Base-by-base conservation (phyloP, 2,329 filamentous ascomycete genomes). In the Penicillium sp. region DNA sequence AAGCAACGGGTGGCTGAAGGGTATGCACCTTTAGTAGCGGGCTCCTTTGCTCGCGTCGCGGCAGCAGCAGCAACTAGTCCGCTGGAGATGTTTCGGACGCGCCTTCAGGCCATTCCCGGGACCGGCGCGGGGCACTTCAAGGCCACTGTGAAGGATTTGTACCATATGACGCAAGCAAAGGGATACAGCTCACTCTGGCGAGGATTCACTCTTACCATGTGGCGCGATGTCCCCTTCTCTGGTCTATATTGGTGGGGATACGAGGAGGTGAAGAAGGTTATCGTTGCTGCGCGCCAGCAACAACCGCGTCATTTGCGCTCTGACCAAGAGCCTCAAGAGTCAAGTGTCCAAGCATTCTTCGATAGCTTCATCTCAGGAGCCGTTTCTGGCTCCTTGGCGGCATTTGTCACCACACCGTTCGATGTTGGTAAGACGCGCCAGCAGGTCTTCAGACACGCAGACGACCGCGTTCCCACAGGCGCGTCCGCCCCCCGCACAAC, bases 161-260 rank as follows among this genome's bases (percentile, higher is more conserved):
- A 82, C 58, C 82, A 87, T 28, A 93, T 96, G 89, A 88, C 95
- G 1, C 77, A 78, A 9, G 72, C 75, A 0, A 80, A 88, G 54
- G 93, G 93, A 2, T 89, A 93, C 59, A 78, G 79, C 1, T 89
- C 90, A 2, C 75, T 99, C 0, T 99, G 93, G 93, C 80, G 92
- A 49, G 93, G 93, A 0, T 73, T 99, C 47, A 90, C 86, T 0
- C 75, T 99, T 61, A 97, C 92, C 0, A 80, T 99, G 50, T 99
- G 93, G 93, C 81, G 93, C 56, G 93, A 99, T 65, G 93, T 97
- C 0, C 93, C 93, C 0, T 99, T 99, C 64, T 97, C 92, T 0
- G 93, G 88, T 3, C 80, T 99, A 37, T 99, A 99, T 75, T 99
- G 93, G 93, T 95, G 88, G 84, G 92, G 93, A 11, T 99, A 99